Conservation (phyloP, 768 basidiomycete genomes). For the Lactarius sp. region DNA sequence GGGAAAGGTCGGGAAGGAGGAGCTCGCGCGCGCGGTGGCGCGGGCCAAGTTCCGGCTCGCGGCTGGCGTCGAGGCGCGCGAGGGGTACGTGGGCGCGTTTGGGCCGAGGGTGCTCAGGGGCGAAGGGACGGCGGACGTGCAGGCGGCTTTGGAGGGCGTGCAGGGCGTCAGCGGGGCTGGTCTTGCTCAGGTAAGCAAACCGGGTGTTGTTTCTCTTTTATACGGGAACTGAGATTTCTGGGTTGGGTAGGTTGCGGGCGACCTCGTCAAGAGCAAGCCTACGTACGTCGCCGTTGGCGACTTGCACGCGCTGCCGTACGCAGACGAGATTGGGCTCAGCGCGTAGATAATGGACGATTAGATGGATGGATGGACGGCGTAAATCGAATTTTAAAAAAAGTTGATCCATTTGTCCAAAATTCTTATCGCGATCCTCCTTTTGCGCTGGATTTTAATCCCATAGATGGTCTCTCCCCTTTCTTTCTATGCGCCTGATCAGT, state of each 20-base stretch:
- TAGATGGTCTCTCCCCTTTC: too few species aligned
- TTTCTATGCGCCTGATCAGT: too few species aligned
- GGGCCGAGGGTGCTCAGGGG: slow-evolving; percentile 68
- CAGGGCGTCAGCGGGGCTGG: slow-evolving; percentile 63
- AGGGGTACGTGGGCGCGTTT: slow-evolving; percentile 56
- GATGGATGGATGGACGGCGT: neutral
- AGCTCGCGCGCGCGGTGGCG: slow-evolving; percentile 73
- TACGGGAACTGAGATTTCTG: too few species aligned
- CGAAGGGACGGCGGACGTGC: slow-evolving; percentile 51
- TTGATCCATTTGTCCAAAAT: too few species aligned
- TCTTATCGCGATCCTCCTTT: too few species aligned
- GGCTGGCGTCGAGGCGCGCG: slow-evolving; percentile 58
- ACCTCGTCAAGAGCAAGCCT: slow-evolving; percentile 70
- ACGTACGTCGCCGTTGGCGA: slow-evolving; percentile 88
- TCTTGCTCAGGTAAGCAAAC: slow-evolving; percentile 67
- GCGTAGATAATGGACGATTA: slow-evolving; percentile 1
- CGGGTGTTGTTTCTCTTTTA: too few species aligned
- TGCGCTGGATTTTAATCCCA: too few species aligned
- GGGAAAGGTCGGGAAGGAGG: slow-evolving; percentile 52
- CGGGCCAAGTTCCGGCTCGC: slow-evolving; percentile 88
- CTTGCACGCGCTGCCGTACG: slow-evolving; percentile 67
- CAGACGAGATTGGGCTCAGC: slow-evolving; percentile 72
- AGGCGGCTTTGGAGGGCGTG: slow-evolving; percentile 58
- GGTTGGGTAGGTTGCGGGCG: slow-evolving; percentile 60
- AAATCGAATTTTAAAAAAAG: neutral